Evolutionary conservation across 305 asterid species (phyloP), one percentile per base, ranked within the genome.

Genomic region (Fraxinus xanthoxyloides): DNA sequence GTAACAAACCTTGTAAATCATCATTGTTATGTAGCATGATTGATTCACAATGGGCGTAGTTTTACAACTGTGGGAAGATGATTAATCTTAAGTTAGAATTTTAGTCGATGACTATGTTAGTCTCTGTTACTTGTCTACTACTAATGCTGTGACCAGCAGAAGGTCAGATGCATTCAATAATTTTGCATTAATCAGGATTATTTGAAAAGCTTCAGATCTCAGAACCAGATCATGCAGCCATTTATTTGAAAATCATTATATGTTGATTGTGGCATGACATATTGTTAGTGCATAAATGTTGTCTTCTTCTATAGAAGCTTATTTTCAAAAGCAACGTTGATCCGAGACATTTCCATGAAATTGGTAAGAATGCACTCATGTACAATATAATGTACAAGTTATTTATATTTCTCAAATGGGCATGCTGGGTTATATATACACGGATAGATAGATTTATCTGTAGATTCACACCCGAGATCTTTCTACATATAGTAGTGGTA

Each of bases 281-380:
- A 24, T 59, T 77, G 72, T 69, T 79, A 17, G 77, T n/a, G 73
- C 75, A 28, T 59, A 26, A 59, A 77, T 61, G 32, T 24, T 72
- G 40, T 32, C 9, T 69, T 75, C 76, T 78, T 54, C 28, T 19
- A 13, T 48, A 46, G 69, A 36, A 75, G 74, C 38, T 26, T 67
- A 3, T 13, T 59, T 19, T 59, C 69, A 21, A 21, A 7, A 19
- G 28, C 30, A 59, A 59, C 2, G 3, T 59, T 59, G 26, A 26
- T 21, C 69, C 0, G 4, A 21, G 30, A 59, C 69, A 59, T 59
- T 59, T 59, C 9, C 13, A 59, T 21, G 69, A 59, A 19, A 59
- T 7, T 9, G 69, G 30, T 59, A 21, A 59, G 8, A 21, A 21
- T 59, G 69, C 28, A 59, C 5, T 59, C 13, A 2, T 56, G 28